A percentile compares a stretch with the other conserved stretches of the same genome.
phyloP scores from a whole-genome alignment of 176 grass and related monocot species.

The Raddia guianensis region DNA sequence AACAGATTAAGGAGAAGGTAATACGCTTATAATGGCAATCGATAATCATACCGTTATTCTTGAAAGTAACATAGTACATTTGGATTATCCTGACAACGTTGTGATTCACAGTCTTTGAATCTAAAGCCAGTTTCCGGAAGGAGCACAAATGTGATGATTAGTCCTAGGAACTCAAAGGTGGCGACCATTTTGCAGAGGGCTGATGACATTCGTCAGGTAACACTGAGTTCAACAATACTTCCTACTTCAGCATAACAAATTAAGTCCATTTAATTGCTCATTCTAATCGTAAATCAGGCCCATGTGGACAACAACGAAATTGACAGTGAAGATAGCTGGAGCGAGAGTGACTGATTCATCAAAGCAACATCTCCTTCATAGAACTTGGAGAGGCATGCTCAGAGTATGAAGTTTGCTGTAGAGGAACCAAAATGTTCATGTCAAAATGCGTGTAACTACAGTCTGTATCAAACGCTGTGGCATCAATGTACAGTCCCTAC shows the following conservation, averaged over 20 bases:
- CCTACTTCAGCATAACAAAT: neutral
- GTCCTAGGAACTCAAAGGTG: conserved; percentile 51
- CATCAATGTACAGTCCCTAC: neutral
- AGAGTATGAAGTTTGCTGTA: neutral
- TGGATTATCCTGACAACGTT: conserved; percentile 16
- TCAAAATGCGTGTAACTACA: neutral
- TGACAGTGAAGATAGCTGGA: conserved; percentile 46
- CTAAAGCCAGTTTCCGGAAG: conserved; percentile 48
- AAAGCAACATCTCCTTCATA: neutral
- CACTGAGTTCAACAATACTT: neutral
- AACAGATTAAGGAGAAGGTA: conserved; percentile 59
- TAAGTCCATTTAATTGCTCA: neutral
- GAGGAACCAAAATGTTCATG: neutral
- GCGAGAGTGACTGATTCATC: conserved; percentile 31
- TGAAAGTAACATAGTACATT: neutral
- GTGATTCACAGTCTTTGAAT: conserved; percentile 41
- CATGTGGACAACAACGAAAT: conserved; percentile 26
- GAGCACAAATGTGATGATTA: conserved; percentile 36
- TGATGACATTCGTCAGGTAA: conserved; percentile 66
- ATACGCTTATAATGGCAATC: conserved; percentile 2
- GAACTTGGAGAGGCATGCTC: neutral
- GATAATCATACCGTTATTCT: neutral
- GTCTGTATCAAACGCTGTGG: neutral
- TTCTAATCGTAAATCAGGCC: conserved; percentile 36
- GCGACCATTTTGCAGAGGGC: conserved; percentile 65